A percentile compares a stretch with the other conserved stretches of the same genome.
Evolutionary conservation across 1,139 yeast genomes (phyloP).

Genomic region (Magnusiomyces magnusii): DNA sequence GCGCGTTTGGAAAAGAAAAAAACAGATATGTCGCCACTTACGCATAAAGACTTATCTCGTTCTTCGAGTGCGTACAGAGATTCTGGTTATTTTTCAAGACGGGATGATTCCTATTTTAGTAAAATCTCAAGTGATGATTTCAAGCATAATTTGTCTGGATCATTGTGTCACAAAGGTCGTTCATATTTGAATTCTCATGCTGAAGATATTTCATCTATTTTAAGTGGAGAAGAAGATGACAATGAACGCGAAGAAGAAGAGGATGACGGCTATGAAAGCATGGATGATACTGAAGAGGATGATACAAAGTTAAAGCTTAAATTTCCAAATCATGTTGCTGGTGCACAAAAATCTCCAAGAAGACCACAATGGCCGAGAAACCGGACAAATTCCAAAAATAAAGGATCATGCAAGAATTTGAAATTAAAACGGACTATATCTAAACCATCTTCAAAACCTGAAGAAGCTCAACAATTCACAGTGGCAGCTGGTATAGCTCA

Average conservation of each 20-base stretch:
- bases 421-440: neutral
- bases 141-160: neutral
- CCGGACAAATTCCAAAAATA: neutral
- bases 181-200: neutral
- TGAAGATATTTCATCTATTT: neutral
- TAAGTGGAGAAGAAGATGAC: neutral
- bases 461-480: neutral
- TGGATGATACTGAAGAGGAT: constrained; percentile 1
- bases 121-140: neutral
- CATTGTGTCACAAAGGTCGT: neutral
- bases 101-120: neutral
- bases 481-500: neutral
- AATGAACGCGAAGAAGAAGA: neutral
- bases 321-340: neutral
- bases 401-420: neutral
- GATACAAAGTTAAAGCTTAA: neutral
- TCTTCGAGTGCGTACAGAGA: neutral
- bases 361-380: neutral
- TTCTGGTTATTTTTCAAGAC: neutral
- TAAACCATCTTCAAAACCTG: neutral
- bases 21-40: neutral
- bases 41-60: no score
- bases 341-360: neutral
- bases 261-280: neutral
- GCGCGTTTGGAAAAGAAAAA: neutral